Percentiles rank a stretch among this genome's conserved stretches.
Evolutionary conservation across 805 yeast species (phyloP).

Genomic region (Wickerhamiella vanderwaltii): DNA sequence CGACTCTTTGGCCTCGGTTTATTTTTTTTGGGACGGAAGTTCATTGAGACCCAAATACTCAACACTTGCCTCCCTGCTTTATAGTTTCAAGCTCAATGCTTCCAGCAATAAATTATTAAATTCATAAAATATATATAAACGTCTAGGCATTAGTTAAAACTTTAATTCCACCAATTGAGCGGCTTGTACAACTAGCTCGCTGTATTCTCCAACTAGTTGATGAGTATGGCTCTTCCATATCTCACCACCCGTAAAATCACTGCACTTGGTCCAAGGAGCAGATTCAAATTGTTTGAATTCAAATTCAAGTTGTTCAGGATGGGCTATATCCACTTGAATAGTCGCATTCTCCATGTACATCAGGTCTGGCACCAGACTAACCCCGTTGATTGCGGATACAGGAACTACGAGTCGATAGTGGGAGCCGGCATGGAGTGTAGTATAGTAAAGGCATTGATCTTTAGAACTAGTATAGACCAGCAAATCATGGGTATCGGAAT

Average conservation of each 20-base stretch:
- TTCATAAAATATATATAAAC: not conserved
- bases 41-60: too few relatives aligned
- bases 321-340: not conserved
- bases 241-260: conserved; percentile 10
- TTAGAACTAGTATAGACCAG: not conserved
- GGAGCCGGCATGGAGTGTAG: not conserved
- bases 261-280: not conserved
- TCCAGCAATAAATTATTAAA: not conserved
- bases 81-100: too few relatives aligned
- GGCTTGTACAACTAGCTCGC: conserved; percentile 1
- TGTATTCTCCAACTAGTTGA: conserved; percentile 2
- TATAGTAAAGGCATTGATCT: not conserved
- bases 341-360: not conserved
- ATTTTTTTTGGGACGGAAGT: too few relatives aligned
- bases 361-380: not conserved
- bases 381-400: not conserved
- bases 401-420: conserved; percentile 2
- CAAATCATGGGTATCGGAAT: not conserved
- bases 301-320: conserved; percentile 1
- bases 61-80: too few relatives aligned
- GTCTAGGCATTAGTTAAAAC: not conserved
- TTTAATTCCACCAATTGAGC: not conserved
- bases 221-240: not conserved
- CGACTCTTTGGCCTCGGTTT: too few relatives aligned
- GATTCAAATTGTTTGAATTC: not conserved